phyloP scores from a whole-genome alignment of 768 basidiomycete species.

The Mycena rebaudengoi region DNA sequence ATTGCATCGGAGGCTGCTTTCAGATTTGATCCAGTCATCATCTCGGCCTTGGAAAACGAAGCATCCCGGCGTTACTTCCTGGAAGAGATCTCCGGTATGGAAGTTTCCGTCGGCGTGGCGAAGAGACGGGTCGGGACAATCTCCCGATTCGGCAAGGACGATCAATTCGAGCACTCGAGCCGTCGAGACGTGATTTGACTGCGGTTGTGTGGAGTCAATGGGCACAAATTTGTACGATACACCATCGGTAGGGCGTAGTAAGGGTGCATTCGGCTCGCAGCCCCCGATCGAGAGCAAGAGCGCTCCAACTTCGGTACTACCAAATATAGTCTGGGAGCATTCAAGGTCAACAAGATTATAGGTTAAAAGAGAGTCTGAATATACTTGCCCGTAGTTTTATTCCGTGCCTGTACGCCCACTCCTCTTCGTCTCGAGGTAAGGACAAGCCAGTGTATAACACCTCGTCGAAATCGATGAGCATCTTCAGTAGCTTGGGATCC shows the following conservation, averaged over 20 bases:
- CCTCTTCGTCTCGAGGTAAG: constrained; percentile 72
- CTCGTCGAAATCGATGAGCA: constrained; percentile 66
- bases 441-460: constrained; percentile 73
- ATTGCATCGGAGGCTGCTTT: constrained; percentile 80
- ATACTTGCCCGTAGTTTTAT: constrained; percentile 67
- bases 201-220: constrained; percentile 49
- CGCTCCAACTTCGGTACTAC: constrained; percentile 82
- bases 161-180: constrained; percentile 71
- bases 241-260: constrained; percentile 67
- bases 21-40: constrained; percentile 89
- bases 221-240: constrained; percentile 76
- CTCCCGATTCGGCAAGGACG: constrained; percentile 70
- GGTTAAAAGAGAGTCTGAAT: not conserved
- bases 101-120: constrained; percentile 73
- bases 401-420: constrained; percentile 71
- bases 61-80: constrained; percentile 62
- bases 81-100: constrained; percentile 86
- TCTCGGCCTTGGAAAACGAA: constrained; percentile 77
- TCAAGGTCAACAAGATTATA: not conserved
- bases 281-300: constrained; percentile 71
- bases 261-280: constrained; percentile 55
- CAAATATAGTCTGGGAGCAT: constrained; percentile 76
- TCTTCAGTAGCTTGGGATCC: constrained; percentile 66
- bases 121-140: constrained; percentile 71
- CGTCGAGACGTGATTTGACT: constrained; percentile 62